Evolutionary conservation across 2,329 filamentous ascomycete species (phyloP).

Genomic region (Penicillium sp.): DNA sequence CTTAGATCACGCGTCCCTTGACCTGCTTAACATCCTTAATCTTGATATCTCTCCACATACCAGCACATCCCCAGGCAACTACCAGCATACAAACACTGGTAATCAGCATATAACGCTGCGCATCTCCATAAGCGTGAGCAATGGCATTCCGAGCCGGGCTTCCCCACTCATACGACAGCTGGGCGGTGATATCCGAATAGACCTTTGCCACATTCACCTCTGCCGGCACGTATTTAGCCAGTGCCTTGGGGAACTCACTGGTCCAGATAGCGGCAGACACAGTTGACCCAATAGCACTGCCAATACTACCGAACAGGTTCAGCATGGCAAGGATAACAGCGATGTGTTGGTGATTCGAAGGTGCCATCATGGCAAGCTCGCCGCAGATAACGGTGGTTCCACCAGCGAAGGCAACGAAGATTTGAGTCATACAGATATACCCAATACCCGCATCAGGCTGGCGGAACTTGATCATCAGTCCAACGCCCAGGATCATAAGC

Average conservation of each 20-base stretch:
- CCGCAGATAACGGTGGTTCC: conserved; percentile 13
- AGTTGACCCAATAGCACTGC: conserved; percentile 12
- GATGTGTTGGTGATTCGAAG: conserved; percentile 13
- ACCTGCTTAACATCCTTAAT: conserved; percentile 6
- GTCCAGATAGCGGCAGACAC: conserved; percentile 19
- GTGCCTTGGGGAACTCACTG: conserved; percentile 10
- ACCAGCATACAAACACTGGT: conserved; percentile 42
- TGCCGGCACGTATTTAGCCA: neutral
- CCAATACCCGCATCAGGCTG: conserved; percentile 10
- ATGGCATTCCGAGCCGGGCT: conserved; percentile 38
- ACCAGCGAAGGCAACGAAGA: conserved; percentile 16
- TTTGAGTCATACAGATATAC: conserved; percentile 15
- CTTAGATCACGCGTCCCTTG: conserved; percentile 2
- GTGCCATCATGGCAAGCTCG: conserved; percentile 16
- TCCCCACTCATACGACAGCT: conserved; percentile 19
- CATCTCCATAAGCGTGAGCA: conserved; percentile 38
- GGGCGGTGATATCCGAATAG: conserved; percentile 2
- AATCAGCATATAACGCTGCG: conserved; percentile 42
- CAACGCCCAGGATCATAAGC: conserved; percentile 13
- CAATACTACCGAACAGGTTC: conserved; percentile 12
- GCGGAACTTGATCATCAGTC: conserved; percentile 19
- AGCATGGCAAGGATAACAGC: conserved; percentile 14
- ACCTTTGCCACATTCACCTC: neutral
- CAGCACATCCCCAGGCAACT: conserved; percentile 26
- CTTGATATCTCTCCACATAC: conserved; percentile 4